Conservation (phyloP, 192 early-diverging fungal species). For the Endogone sp. region DNA sequence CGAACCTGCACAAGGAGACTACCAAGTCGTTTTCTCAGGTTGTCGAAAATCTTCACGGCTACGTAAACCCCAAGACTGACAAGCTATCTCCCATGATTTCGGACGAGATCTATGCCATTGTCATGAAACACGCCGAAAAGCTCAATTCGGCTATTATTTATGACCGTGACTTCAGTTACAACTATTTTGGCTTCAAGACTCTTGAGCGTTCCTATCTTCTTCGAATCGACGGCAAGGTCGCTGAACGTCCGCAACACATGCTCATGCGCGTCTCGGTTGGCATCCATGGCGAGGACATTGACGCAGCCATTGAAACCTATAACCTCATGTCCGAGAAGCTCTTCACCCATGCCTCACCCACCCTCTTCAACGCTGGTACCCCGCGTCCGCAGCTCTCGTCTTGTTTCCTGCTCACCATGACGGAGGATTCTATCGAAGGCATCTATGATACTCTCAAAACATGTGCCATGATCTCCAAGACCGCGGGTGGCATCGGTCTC, state of each 20-base stretch:
- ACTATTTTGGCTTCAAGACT: slow-evolving; percentile 99
- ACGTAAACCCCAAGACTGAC: slow-evolving; percentile 86
- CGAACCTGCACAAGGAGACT: slow-evolving; percentile 92
- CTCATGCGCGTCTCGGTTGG: slow-evolving; percentile 98
- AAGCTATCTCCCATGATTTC: slow-evolving; percentile 92
- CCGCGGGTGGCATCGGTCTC: slow-evolving; percentile 95
- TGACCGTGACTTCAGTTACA: slow-evolving; percentile 96
- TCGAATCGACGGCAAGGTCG: slow-evolving; percentile 79
- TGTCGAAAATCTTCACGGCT: slow-evolving; percentile 80
- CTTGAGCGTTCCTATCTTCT: slow-evolving; percentile 95
- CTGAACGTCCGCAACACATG: slow-evolving; percentile 97
- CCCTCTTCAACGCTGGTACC: slow-evolving; percentile 98
- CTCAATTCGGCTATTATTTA: slow-evolving; percentile 97
- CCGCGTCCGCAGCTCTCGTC: slow-evolving; percentile 91
- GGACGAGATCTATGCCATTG: slow-evolving; percentile 60
- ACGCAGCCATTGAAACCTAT: slow-evolving; percentile 92
- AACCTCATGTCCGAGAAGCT: slow-evolving; percentile 87
- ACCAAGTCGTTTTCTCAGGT: slow-evolving; percentile 82
- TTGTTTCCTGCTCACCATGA: slow-evolving; percentile 95
- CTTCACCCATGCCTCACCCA: slow-evolving; percentile 97
- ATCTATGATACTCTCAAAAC: slow-evolving; percentile 97
- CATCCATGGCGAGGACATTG: slow-evolving; percentile 91
- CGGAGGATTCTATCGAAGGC: slow-evolving; percentile 96
- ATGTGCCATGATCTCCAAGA: slow-evolving; percentile 98
- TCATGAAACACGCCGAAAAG: slow-evolving; percentile 70